These are phyloP conservation scores for Populus hybrid DNA, from an alignment of 441 rosid genomes.

Conservation along the genomic window DNA sequence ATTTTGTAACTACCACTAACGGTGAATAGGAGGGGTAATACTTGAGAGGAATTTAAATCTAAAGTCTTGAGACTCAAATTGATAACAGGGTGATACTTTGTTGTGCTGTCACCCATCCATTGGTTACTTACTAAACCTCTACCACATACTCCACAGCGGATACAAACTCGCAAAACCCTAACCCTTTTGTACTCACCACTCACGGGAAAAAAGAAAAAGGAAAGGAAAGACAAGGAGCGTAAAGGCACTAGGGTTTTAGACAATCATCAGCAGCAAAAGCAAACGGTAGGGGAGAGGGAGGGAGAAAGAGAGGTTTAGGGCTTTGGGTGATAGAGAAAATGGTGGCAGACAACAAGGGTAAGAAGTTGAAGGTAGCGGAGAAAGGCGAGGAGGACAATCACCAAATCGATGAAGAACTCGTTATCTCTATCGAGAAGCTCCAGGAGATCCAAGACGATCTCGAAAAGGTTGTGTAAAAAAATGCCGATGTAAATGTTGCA, in stretches of 20 bases:
- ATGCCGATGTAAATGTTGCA: not conserved
- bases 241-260: slow-evolving; percentile 50
- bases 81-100: not conserved
- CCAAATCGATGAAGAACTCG: slow-evolving; percentile 71
- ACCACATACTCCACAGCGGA: not conserved
- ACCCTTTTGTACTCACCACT: slow-evolving; percentile 22
- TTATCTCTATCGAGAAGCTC: slow-evolving; percentile 85
- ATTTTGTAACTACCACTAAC: too few relatives aligned
- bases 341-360: slow-evolving; percentile 81
- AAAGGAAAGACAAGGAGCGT: not conserved
- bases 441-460: slow-evolving; percentile 98
- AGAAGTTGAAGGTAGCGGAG: slow-evolving; percentile 68
- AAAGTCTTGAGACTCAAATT: not conserved
- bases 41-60: not conserved
- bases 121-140: not conserved
- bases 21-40: not conserved
- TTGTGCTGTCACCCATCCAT: not conserved
- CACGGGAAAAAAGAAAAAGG: not conserved
- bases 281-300: not conserved
- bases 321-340: slow-evolving; percentile 29
- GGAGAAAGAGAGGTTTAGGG: slow-evolving; percentile 18
- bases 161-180: slow-evolving; percentile 76
- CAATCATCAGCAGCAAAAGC: not conserved
- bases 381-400: slow-evolving; percentile 66
- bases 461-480: slow-evolving; percentile 55